phyloP scores from a whole-genome alignment of 441 rosid species.

The Euphorbia celastroides region DNA sequence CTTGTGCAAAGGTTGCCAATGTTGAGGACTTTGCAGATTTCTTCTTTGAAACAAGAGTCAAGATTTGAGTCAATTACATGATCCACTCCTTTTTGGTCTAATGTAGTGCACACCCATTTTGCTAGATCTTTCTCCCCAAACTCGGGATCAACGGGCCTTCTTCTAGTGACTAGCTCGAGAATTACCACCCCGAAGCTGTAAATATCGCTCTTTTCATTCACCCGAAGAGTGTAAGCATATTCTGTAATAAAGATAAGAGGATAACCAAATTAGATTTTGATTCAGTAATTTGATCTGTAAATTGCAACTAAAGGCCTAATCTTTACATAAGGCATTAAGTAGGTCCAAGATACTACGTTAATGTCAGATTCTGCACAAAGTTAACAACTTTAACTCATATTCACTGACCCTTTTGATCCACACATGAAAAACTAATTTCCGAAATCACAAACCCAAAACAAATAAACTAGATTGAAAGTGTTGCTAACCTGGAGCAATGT shows the following conservation, averaged over 20 bases:
- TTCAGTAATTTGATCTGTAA: no score
- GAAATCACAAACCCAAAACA: no score
- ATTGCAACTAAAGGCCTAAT: no score
- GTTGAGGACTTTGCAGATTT: conserved; percentile 75
- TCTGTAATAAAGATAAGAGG: conserved; percentile 43
- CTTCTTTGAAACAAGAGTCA: conserved; percentile 72
- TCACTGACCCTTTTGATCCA: not conserved
- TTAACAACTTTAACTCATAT: not conserved
- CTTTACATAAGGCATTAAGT: not conserved
- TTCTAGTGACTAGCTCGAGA: conserved; percentile 82
- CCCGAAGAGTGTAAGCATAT: conserved; percentile 88
- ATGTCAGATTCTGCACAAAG: not conserved
- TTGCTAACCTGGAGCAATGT: conserved; percentile 92
- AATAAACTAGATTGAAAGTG: not conserved
- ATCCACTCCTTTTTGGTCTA: conserved; percentile 77
- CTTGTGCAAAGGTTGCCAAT: conserved; percentile 78
- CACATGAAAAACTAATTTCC: not conserved
- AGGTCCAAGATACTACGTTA: not conserved
- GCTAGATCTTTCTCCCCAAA: conserved; percentile 84
- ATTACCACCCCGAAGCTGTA: conserved; percentile 96
- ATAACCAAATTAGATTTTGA: not conserved
- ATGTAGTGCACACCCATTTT: conserved; percentile 79
- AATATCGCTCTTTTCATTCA: conserved; percentile 94
- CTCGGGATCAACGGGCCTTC: conserved; percentile 69
- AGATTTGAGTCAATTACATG: conserved; percentile 74